A percentile compares a stretch with the other conserved stretches of the same genome.
Conservation (phyloP, 169 alveolate species). For the Amoebophrya sp. region DNA sequence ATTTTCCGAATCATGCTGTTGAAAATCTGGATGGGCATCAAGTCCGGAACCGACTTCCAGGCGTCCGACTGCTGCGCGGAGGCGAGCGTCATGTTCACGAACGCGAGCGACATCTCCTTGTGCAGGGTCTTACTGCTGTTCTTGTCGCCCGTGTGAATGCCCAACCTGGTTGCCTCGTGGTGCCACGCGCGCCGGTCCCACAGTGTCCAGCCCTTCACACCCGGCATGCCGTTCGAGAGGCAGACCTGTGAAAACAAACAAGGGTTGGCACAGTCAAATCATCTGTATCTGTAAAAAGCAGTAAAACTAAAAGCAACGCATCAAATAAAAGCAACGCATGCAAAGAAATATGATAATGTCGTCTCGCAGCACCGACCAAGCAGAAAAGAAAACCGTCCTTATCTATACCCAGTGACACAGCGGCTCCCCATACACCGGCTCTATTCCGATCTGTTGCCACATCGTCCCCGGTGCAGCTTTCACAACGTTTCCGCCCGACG, state of each 20-base stretch:
- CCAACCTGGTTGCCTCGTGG: background rate
- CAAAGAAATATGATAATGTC: too few species aligned
- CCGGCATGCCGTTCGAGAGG: too few species aligned
- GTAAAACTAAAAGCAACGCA: too few species aligned
- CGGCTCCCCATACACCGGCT: background rate
- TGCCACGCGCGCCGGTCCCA: background rate
- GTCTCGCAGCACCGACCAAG: too few species aligned
- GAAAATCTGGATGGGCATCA: constrained; percentile 11
- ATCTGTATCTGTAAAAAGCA: too few species aligned
- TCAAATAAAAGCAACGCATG: too few species aligned
- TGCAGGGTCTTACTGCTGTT: background rate
- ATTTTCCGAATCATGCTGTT: background rate
- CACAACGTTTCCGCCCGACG: background rate
- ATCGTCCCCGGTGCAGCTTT: background rate
- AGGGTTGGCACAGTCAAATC: too few species aligned
- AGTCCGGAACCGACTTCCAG: background rate
- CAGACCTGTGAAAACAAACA: too few species aligned
- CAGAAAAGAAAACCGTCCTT: background rate
- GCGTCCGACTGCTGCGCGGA: constrained; percentile 10
- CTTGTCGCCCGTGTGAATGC: background rate
- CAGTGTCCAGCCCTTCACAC: background rate
- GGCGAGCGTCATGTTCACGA: background rate
- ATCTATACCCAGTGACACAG: background rate
- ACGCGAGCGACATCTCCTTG: background rate
- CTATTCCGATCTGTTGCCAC: background rate